A percentile compares a stretch with the other conserved stretches of the same genome.
phyloP scores from a whole-genome alignment of 208 protist species.

The Trypanosoma avium region DNA sequence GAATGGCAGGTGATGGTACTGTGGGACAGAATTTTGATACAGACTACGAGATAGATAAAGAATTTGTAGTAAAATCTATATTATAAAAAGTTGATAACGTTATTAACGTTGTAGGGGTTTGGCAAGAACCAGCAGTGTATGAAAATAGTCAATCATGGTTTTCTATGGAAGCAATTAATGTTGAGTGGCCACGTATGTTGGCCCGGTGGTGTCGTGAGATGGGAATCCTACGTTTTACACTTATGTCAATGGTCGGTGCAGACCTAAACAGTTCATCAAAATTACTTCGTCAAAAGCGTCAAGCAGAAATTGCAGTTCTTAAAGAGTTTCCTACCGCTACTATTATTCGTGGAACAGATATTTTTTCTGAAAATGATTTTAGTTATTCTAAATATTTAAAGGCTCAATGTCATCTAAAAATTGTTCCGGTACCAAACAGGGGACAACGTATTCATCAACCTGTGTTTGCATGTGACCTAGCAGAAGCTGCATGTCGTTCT shows the following conservation, averaged over 20 bases:
- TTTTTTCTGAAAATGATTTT: conserved; percentile 88
- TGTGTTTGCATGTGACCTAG: conserved; percentile 87
- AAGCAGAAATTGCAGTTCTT: conserved; percentile 84
- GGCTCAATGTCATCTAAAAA: conserved; percentile 82
- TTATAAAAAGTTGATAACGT: conserved; percentile 88
- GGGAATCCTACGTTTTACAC: conserved; percentile 80
- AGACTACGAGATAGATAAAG: conserved; percentile 91
- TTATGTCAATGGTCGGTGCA: conserved; percentile 90
- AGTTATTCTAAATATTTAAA: conserved; percentile 89
- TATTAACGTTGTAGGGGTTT: conserved; percentile 81
- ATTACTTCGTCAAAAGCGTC: conserved; percentile 84
- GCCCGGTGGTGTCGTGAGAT: conserved; percentile 87
- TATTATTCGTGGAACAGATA: conserved; percentile 86
- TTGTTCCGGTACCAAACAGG: conserved; percentile 82
- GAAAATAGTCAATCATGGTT: conserved; percentile 92
- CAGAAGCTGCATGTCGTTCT: conserved; percentile 78
- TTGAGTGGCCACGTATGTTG: conserved; percentile 90
- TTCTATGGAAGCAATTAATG: conserved; percentile 90
- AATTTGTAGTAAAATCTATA: conserved; percentile 90
- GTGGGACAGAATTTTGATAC: conserved; percentile 88
- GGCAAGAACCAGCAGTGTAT: conserved; percentile 87
- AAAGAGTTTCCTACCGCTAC: conserved; percentile 91
- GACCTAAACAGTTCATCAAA: conserved; percentile 86
- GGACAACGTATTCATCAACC: conserved; percentile 89
- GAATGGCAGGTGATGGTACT: conserved; percentile 78